Conservation (phyloP, 2,329 filamentous ascomycete species). For the Basipetospora sp. region DNA sequence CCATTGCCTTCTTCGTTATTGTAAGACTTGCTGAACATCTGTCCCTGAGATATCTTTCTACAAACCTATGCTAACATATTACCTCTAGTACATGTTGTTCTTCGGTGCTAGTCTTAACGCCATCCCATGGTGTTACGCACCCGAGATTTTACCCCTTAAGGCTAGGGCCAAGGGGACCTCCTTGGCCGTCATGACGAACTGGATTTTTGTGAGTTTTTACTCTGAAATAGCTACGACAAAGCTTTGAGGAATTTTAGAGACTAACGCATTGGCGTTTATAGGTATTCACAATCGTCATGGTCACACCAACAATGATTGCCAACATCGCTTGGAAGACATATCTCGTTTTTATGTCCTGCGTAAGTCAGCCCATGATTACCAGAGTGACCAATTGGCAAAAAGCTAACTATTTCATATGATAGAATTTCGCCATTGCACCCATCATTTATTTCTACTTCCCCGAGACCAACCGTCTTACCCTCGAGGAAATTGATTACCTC, state of each 20-base stretch:
- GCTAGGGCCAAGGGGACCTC: conserved; percentile 48
- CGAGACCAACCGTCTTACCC: conserved; percentile 30
- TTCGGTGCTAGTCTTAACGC: conserved; percentile 55
- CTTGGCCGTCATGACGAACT: conserved; percentile 46
- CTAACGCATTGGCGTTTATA: conserved; percentile 21
- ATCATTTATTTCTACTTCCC: conserved; percentile 28
- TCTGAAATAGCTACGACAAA: too few species aligned
- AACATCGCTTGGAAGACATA: conserved; percentile 38
- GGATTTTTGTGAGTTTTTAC: conserved; percentile 27
- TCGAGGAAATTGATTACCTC: conserved; percentile 46
- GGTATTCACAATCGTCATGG: conserved; percentile 64
- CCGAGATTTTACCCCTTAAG: conserved; percentile 48
- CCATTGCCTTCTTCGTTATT: conserved; percentile 47
- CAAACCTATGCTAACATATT: background rate
- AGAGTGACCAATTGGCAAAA: conserved; percentile 22
- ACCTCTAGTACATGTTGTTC: conserved; percentile 52
- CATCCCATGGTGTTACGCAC: conserved; percentile 49
- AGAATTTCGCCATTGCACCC: background rate
- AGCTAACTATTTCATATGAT: background rate
- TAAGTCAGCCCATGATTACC: background rate
- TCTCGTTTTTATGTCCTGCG: conserved; percentile 34
- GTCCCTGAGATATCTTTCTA: too few species aligned
- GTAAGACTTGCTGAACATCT: background rate
- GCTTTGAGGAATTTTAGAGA: too few species aligned
- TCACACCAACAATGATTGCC: conserved; percentile 61